Evolutionary conservation across 805 yeast species (phyloP), one percentile per base, ranked within the genome.

Genomic region (Yarrowia divulgata): DNA sequence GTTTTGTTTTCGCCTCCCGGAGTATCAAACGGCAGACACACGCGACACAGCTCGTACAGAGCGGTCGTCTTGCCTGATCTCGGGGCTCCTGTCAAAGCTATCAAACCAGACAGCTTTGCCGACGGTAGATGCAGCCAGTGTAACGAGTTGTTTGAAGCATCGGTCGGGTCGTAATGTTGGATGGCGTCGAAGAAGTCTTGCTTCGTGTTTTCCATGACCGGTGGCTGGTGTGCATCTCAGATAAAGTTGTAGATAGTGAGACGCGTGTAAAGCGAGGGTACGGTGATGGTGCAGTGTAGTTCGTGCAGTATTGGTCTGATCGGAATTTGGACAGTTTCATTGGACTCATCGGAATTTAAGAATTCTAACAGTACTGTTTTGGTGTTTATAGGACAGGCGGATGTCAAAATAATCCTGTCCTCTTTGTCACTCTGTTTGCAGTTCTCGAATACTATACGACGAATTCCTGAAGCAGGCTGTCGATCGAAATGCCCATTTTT

Each of bases 31-130:
- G 66, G 52, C 50, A 60, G 29, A 18, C 66, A 60, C 2, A 60
- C 66, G 9, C 66, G 66, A 34, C 66, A 60, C 9, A 60, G n/a
- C 14, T 60, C 66, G 18, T 43, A 60, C 3, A 60, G 66, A 18
- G 66, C 66, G 2, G 42, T 43, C 1, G 66, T 60, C 34, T 60
- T 60, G 10, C 66, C 66, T 45, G 66, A 60, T 45, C 66, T 43
- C 2, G 66, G 52, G 7, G 66, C 52, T 34, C 66, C 66, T 1
- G 66, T 45, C 8, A 60, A 19, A 3, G 66, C 12, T 8, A 60
- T 60, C 18, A 60, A 14, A 1, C 66, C 66, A 9, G 40, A 7
- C 3, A 45, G 42, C 9, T 6, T 42, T 4, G 52, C 66, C 18
- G 50, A 42, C 8, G 66, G 50, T 5, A 60, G 13, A 19, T 43